These are phyloP conservation scores for Penicillium sp. DNA, from an alignment of 2,329 filamentous ascomycete species.

Conservation along the genomic window DNA sequence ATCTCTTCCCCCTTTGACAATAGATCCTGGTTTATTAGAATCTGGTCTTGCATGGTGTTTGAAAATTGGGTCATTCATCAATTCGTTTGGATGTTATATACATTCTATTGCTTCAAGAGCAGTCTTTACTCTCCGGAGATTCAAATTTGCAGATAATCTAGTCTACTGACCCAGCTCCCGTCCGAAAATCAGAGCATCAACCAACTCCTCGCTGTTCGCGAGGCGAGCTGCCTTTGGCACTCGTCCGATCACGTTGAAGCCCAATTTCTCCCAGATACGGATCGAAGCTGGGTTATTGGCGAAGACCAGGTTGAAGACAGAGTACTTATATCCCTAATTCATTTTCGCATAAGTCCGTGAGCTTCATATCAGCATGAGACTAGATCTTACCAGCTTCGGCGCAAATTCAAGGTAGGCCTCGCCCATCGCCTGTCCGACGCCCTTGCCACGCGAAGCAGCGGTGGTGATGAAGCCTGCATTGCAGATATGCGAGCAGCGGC, in stretches of 20 bases:
- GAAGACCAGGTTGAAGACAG: conserved; percentile 43
- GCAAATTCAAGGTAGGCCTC: conserved; percentile 38
- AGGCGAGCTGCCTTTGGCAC: conserved; percentile 37
- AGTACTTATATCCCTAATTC: conserved; percentile 40
- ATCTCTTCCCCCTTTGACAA: background rate
- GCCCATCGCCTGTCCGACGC: conserved; percentile 38
- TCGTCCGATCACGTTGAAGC: conserved; percentile 38
- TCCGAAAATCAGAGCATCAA: conserved; percentile 42
- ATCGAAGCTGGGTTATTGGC: conserved; percentile 40
- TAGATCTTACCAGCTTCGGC: conserved; percentile 31
- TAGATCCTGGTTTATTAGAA: conserved; percentile 4
- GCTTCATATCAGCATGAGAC: background rate
- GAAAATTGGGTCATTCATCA: background rate
- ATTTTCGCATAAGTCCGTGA: conserved; percentile 3
- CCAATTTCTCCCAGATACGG: conserved; percentile 40
- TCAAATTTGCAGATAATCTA: background rate
- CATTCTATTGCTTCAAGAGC: background rate
- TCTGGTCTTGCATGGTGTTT: background rate
- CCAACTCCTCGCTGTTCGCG: conserved; percentile 36
- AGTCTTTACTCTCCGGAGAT: background rate
- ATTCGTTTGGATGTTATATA: background rate
- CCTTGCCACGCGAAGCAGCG: conserved; percentile 30
- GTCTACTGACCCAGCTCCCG: conserved; percentile 27
- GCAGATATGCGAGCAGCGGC: conserved; percentile 41
- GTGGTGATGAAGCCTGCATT: conserved; percentile 41